Evolutionary conservation across 768 basidiomycete genomes (phyloP).

Genomic region (Strobilomyces dryophilus): DNA sequence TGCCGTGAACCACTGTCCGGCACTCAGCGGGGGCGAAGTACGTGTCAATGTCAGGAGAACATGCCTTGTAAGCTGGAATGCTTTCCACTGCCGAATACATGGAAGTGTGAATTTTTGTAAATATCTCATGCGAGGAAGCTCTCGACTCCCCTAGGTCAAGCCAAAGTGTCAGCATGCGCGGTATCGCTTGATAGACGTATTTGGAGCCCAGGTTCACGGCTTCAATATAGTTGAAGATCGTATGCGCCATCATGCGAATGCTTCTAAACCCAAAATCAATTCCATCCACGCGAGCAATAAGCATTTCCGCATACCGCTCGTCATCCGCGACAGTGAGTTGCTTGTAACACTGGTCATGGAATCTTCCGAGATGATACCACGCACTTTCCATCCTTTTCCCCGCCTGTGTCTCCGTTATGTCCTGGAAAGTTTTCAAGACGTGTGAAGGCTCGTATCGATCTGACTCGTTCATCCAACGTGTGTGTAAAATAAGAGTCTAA

Average conservation of each 20-base stretch:
- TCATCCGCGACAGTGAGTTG: slow-evolving; percentile 48
- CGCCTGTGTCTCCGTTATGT: slow-evolving; percentile 39
- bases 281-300: background rate
- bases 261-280: slow-evolving; percentile 38
- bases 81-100: slow-evolving; percentile 53
- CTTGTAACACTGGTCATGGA: slow-evolving; percentile 77
- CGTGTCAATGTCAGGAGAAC: slow-evolving; percentile 5
- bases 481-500: slow-evolving; percentile 75
- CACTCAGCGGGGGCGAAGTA: slow-evolving; percentile 6
- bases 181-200: slow-evolving; percentile 93
- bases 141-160: slow-evolving; percentile 74
- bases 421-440: slow-evolving; percentile 56
- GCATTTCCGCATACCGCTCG: slow-evolving; percentile 40
- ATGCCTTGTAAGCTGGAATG: slow-evolving; percentile 78
- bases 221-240: slow-evolving; percentile 61
- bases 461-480: slow-evolving; percentile 91
- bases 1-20: slow-evolving; percentile 83
- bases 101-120: slow-evolving; percentile 51
- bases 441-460: slow-evolving; percentile 68
- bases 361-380: slow-evolving; percentile 82
- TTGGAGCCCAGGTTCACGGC: slow-evolving; percentile 85
- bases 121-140: slow-evolving; percentile 34
- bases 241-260: slow-evolving; percentile 59
- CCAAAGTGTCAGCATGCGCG: slow-evolving; percentile 92
- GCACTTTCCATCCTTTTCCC: slow-evolving; percentile 74